These are phyloP conservation scores for Pichia eremophila DNA, from an alignment of 805 yeast species.

Conservation along the genomic window DNA sequence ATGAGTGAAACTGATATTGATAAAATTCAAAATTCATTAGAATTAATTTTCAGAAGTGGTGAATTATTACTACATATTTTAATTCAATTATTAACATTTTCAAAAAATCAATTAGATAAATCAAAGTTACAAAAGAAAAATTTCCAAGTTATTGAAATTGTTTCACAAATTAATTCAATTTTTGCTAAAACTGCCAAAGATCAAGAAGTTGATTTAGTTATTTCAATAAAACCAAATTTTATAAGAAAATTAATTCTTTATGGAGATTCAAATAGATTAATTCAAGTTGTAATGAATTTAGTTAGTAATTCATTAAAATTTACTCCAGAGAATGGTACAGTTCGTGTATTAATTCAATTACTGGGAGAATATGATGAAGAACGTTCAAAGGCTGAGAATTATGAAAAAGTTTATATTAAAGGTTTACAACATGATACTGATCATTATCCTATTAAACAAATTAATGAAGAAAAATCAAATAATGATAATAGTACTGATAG, in stretches of 20 bases:
- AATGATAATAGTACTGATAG: background rate
- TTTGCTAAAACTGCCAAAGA: conserved; percentile 73
- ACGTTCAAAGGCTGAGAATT: conserved; percentile 33
- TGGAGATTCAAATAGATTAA: conserved; percentile 86
- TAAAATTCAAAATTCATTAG: conserved; percentile 65
- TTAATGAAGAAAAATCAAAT: background rate
- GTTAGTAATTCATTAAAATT: conserved; percentile 88
- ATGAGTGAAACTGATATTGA: conserved; percentile 71
- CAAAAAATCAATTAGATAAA: conserved; percentile 82
- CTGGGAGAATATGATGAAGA: conserved; percentile 62
- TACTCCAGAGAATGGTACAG: conserved; percentile 82
- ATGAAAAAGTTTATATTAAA: conserved; percentile 37
- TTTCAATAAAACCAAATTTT: conserved; percentile 53
- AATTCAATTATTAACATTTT: conserved; percentile 83
- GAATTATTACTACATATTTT: conserved; percentile 80
- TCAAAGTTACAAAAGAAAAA: conserved; percentile 76
- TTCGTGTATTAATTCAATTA: conserved; percentile 52
- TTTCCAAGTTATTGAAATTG: conserved; percentile 71
- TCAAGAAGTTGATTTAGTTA: conserved; percentile 59
- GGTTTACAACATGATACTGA: conserved; percentile 10
- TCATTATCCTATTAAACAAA: conserved; percentile 5
- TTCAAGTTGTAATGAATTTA: conserved; percentile 86
- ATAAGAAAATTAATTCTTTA: conserved; percentile 55
- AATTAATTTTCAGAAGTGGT: conserved; percentile 83
- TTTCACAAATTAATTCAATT: conserved; percentile 76